These are phyloP conservation scores for Carpinus fangiana DNA, from an alignment of 306 rosid species.

Conservation along the genomic window DNA sequence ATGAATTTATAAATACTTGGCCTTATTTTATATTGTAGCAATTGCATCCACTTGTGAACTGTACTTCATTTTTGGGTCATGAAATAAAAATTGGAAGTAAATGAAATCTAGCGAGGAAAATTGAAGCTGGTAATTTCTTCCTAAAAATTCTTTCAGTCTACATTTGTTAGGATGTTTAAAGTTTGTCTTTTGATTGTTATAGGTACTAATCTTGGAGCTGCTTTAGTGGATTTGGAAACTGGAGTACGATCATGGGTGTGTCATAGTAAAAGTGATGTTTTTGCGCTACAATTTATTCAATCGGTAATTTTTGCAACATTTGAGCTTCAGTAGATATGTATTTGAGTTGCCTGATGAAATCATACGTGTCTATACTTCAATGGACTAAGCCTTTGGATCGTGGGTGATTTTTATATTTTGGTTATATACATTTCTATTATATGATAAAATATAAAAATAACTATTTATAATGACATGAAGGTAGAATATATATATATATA, in stretches of 20 bases:
- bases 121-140: no score
- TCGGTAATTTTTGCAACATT: slow-evolving; percentile 51
- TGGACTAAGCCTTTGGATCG: slow-evolving; percentile 15
- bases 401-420: neutral
- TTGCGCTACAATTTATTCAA: slow-evolving; percentile 73
- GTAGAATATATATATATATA: no score
- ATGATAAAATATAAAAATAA: no score
- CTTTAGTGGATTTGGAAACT: slow-evolving; percentile 72
- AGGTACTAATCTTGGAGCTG: slow-evolving; percentile 83
- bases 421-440: no score
- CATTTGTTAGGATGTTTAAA: no score
- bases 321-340: neutral
- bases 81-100: neutral
- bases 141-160: no score
- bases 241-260: slow-evolving; percentile 66
- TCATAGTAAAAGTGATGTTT: slow-evolving; percentile 79
- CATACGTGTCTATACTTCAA: neutral
- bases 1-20: neutral
- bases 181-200: slow-evolving; percentile 25
- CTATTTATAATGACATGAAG: no score
- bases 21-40: neutral
- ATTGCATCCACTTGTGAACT: neutral
- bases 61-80: neutral
- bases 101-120: no score
- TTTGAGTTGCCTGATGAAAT: neutral